A percentile compares a stretch with the other conserved stretches of the same genome.
Evolutionary conservation across 768 basidiomycete genomes (phyloP).

Genomic region (Epithele typhae): DNA sequence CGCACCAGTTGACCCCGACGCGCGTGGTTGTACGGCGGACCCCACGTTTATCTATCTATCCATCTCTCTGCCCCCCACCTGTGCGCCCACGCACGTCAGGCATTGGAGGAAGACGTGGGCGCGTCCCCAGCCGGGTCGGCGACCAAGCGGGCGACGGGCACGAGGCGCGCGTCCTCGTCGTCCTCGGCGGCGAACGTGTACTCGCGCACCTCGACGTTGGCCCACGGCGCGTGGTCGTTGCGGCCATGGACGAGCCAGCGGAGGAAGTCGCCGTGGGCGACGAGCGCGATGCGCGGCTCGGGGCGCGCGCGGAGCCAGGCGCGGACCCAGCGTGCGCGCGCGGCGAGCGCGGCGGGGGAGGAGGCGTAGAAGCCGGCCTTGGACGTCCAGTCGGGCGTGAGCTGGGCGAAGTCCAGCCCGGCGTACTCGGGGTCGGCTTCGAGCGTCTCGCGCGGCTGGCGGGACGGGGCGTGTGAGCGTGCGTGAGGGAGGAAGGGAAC

Average conservation of each 20-base stretch:
- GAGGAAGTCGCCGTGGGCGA: conserved; percentile 24
- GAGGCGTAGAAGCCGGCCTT: conserved; percentile 24
- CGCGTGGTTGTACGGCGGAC: not conserved
- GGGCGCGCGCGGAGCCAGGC: conserved; percentile 24
- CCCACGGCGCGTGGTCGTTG: conserved; percentile 22
- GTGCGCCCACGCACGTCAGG: too few species aligned
- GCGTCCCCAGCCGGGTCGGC: too few species aligned
- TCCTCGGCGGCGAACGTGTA: conserved; percentile 21
- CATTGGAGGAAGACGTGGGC: too few species aligned
- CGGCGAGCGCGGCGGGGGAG: conserved; percentile 14
- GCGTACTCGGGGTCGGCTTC: conserved; percentile 25
- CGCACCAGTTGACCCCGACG: not conserved
- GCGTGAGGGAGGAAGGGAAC: not conserved
- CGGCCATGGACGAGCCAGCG: conserved; percentile 22
- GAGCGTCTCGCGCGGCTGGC: conserved; percentile 21
- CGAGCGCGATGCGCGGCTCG: conserved; percentile 24
- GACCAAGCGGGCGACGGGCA: conserved; percentile 10
- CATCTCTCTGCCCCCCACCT: too few species aligned
- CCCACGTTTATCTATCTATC: too few species aligned
- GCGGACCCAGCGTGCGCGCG: conserved; percentile 25
- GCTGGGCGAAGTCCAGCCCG: conserved; percentile 23
- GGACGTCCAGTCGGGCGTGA: conserved; percentile 25
- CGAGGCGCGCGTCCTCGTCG: conserved; percentile 21
- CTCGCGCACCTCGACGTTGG: conserved; percentile 25
- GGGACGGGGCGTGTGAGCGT: not conserved